phyloP scores from a whole-genome alignment of 2,329 filamentous ascomycete species.

The Fusarium cicatricum region DNA sequence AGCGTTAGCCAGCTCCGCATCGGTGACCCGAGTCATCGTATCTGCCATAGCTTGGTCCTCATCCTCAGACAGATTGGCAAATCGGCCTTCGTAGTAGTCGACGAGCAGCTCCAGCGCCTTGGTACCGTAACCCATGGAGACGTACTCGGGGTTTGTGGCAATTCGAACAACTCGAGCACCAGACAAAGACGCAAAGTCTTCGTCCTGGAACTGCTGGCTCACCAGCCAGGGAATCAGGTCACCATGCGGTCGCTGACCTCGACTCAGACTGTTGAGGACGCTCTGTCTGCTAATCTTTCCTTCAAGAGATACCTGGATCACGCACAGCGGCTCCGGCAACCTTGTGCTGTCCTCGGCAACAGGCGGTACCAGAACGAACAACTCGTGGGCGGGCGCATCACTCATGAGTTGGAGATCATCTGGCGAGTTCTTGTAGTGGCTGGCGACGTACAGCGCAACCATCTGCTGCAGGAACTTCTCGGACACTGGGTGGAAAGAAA shows the following conservation, averaged over 20 bases:
- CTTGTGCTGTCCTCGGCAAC: constrained; percentile 78
- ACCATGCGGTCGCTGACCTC: constrained; percentile 87
- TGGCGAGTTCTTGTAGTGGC: constrained; percentile 97
- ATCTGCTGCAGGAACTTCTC: constrained; percentile 98
- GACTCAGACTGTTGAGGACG: constrained; percentile 86
- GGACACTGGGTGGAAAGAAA: constrained; percentile 96
- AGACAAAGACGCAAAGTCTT: constrained; percentile 92
- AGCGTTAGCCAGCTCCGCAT: constrained; percentile 79
- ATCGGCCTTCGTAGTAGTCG: constrained; percentile 96
- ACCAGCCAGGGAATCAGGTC: constrained; percentile 98
- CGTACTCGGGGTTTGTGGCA: constrained; percentile 94
- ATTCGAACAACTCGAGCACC: constrained; percentile 93
- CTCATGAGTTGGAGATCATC: constrained; percentile 99
- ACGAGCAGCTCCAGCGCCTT: constrained; percentile 86
- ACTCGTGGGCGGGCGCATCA: constrained; percentile 93
- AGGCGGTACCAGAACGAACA: constrained; percentile 92
- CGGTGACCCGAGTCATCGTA: constrained; percentile 80
- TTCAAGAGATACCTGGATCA: constrained; percentile 93
- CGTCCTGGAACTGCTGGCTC: constrained; percentile 97
- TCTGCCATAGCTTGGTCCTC: constrained; percentile 62
- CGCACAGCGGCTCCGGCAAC: constrained; percentile 91
- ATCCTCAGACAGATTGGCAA: constrained; percentile 82
- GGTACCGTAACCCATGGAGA: constrained; percentile 91
- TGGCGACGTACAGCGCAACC: constrained; percentile 96
- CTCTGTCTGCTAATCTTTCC: constrained; percentile 94